These are phyloP conservation scores for Pleurotus sapidus DNA, from an alignment of 768 basidiomycete genomes.

Conservation along the genomic window DNA sequence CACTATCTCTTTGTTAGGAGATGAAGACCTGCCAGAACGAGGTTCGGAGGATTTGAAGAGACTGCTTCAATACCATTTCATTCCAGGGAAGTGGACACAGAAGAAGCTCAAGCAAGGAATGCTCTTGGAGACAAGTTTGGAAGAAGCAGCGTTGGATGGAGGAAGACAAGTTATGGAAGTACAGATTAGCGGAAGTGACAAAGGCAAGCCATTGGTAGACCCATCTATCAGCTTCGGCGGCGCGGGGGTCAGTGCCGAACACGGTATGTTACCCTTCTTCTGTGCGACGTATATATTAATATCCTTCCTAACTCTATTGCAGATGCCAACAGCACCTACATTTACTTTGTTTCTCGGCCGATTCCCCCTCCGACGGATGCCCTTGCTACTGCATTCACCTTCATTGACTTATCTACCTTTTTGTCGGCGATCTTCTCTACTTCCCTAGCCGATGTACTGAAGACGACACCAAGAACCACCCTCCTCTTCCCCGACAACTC, in stretches of 20 bases:
- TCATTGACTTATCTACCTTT: constrained; percentile 86
- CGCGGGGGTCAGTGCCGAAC: constrained; percentile 74
- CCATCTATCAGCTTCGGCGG: constrained; percentile 79
- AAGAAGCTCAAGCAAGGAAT: constrained; percentile 70
- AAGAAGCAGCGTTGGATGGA: constrained; percentile 65
- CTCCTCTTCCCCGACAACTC: constrained; percentile 85
- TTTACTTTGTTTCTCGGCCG: constrained; percentile 88
- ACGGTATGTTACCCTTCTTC: constrained; percentile 46
- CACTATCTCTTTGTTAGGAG: constrained; percentile 59
- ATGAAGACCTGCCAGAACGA: constrained; percentile 53
- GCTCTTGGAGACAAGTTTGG: constrained; percentile 77
- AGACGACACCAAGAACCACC: constrained; percentile 65
- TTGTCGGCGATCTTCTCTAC: constrained; percentile 89
- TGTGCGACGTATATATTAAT: not conserved
- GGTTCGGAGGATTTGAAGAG: constrained; percentile 72
- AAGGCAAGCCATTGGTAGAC: constrained; percentile 38
- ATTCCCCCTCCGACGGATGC: constrained; percentile 81
- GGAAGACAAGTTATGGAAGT: constrained; percentile 70
- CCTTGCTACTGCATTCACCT: constrained; percentile 75
- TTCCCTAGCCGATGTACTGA: constrained; percentile 68
- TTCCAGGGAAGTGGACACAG: constrained; percentile 75
- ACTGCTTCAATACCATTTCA: constrained; percentile 85
- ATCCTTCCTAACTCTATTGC: constrained; percentile 12
- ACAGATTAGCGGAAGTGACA: constrained; percentile 50
- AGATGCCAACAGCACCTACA: constrained; percentile 69